Base-by-base conservation (phyloP, 208 protist genomes). In the Trypanosoma brucei region DNA sequence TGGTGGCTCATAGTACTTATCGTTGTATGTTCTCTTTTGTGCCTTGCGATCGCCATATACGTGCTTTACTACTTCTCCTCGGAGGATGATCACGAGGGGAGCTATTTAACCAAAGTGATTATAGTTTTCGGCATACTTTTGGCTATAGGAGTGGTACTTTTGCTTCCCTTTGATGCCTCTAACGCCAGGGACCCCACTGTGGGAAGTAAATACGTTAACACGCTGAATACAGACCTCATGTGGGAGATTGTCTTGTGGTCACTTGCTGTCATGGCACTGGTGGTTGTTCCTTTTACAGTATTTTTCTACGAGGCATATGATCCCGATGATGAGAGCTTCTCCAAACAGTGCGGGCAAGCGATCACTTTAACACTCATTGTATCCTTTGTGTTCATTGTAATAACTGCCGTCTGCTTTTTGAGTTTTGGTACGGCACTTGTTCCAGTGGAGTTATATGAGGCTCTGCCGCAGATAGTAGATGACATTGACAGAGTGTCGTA, bases 241-340 rank as follows among this genome's bases (percentile, higher is more conserved):
- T 97, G 93, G 92, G 50, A 95, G 49, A 82, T 96, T 49, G 72
- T 95, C 42, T 63, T 97, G 55, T 94, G 95, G 76, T 39, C 68
- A 3, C 77, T 95, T 59, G 79, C 69, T 0, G 68, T 58, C 0
- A 69, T 95, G 61, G 73, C 81, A 1, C 46, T 98, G 6, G 69
- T 95, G 34, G 59, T 98, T 6, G 88, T 91, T 39, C 95, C 95
- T 36, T 96, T 97, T 55, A 70, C 82, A 11, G 84, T 96, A 66
- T 98, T 96, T 56, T 97, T 91, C 63, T 98, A 97, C 63, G 92
- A 97, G 72, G 86, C 92, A 33, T 89, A 87, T 40, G 95, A 98
- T 62, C 87, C 89, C 0, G 86, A 95, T 8, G 79, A 90, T 38
- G 76, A 84, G 13, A 62, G 66, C 30, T n/a, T 72, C 0, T 59